Percentiles rank a stretch among this genome's conserved stretches.
phyloP scores from a whole-genome alignment of 2,329 filamentous ascomycete genomes.

The Cytospora piceicola region DNA sequence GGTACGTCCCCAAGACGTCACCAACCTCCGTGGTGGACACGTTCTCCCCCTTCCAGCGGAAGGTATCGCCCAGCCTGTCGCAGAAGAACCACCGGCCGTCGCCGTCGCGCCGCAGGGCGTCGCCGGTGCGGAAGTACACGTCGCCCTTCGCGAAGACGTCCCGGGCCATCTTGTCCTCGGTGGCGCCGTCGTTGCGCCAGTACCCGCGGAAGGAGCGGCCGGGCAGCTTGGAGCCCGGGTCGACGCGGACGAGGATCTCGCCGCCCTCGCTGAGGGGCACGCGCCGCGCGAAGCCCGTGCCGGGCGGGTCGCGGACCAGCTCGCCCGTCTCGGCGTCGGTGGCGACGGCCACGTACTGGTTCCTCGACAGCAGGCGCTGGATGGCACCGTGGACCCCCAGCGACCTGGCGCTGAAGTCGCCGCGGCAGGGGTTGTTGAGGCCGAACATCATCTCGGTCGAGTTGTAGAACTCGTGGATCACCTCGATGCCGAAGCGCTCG shows the following conservation, averaged over 20 bases:
- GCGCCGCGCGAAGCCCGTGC: constrained; percentile 69
- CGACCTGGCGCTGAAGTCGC: constrained; percentile 64
- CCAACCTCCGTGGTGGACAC: constrained; percentile 70
- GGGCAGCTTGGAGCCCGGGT: constrained; percentile 38
- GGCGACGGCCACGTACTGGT: constrained; percentile 66
- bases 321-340: constrained; percentile 71
- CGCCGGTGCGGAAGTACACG: constrained; percentile 69
- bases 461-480: constrained; percentile 76
- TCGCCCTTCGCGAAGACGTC: constrained; percentile 71
- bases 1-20: constrained; percentile 62
- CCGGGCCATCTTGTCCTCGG: constrained; percentile 65
- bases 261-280: constrained; percentile 69
- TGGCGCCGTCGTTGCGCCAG: constrained; percentile 68
- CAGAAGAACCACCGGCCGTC: constrained; percentile 73
- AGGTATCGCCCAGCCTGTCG: constrained; percentile 72
- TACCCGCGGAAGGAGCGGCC: constrained; percentile 70
- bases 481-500: constrained; percentile 64
- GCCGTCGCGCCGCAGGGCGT: constrained; percentile 62
- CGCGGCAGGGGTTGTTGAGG: constrained; percentile 62
- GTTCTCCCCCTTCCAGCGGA: constrained; percentile 74
- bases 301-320: constrained; percentile 64
- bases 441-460: constrained; percentile 73
- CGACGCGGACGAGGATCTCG: constrained; percentile 72
- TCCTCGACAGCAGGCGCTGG: constrained; percentile 53
- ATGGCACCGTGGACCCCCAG: constrained; percentile 75